phyloP scores from a whole-genome alignment of 225 moss, liverwort and hornwort genomes.

The Takakia lepidozioides region DNA sequence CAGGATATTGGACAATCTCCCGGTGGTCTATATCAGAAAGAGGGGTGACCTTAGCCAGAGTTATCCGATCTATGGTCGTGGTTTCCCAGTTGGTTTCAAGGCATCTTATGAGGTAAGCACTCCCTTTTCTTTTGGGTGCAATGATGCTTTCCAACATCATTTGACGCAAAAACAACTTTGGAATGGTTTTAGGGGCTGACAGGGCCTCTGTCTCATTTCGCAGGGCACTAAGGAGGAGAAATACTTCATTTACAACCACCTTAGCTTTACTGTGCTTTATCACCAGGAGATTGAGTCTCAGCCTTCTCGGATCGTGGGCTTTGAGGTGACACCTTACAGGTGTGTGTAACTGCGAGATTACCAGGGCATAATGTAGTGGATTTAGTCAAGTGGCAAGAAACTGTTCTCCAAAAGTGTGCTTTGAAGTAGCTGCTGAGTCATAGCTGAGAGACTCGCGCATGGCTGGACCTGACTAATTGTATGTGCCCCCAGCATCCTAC shows the following conservation, averaged over 20 bases:
- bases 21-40: conserved; percentile 41
- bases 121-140: not conserved
- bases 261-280: conserved; percentile 52
- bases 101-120: conserved; percentile 9
- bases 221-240: conserved; percentile 48
- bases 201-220: not conserved
- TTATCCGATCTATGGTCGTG: conserved; percentile 44
- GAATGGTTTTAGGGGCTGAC: not conserved
- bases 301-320: conserved; percentile 70
- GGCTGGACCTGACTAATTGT: too few relatives aligned
- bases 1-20: conserved; percentile 87
- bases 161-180: not conserved
- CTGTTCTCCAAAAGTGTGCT: too few relatives aligned
- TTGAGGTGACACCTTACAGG: conserved; percentile 64
- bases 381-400: too few relatives aligned
- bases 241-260: conserved; percentile 66
- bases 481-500: too few relatives aligned
- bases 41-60: conserved; percentile 14
- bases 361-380: too few relatives aligned
- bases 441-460: too few relatives aligned
- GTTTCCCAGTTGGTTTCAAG: conserved; percentile 63
- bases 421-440: too few relatives aligned
- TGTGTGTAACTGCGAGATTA: conserved; percentile 1
- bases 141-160: not conserved
- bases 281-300: conserved; percentile 50